These are phyloP conservation scores for Globisporangium splendens DNA, from an alignment of 352 stramenopile genomes.

Conservation along the genomic window DNA sequence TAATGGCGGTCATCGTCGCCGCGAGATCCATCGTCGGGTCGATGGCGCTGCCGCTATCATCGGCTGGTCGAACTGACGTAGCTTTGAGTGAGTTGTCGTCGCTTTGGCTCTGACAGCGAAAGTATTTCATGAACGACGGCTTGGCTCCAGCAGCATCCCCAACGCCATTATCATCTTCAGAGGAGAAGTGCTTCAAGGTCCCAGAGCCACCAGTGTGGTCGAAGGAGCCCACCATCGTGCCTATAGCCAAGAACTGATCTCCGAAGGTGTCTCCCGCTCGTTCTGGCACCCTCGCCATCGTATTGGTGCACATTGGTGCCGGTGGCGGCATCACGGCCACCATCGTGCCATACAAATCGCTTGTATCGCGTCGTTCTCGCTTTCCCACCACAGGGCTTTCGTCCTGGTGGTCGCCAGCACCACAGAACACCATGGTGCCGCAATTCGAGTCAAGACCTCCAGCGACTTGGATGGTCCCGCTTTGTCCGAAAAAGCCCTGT, in stretches of 20 bases:
- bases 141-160: constrained; percentile 17
- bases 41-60: constrained; percentile 6
- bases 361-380: constrained; percentile 39
- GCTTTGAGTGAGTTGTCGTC: constrained; percentile 19
- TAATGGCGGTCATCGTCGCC: constrained; percentile 18
- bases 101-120: constrained; percentile 24
- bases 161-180: constrained; percentile 6
- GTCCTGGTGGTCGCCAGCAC: constrained; percentile 4
- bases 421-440: constrained; percentile 57
- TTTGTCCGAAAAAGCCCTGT: not conserved
- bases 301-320: not conserved
- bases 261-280: constrained; percentile 10
- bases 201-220: constrained; percentile 3
- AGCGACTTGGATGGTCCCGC: not conserved
- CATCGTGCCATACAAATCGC: constrained; percentile 62
- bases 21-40: not conserved
- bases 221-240: constrained; percentile 6
- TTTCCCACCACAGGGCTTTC: constrained; percentile 2
- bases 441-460: constrained; percentile 11
- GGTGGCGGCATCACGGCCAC: constrained; percentile 17
- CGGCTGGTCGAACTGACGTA: constrained; percentile 19
- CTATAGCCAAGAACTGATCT: not conserved
- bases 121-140: constrained; percentile 86
- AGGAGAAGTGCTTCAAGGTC: not conserved
- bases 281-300: not conserved